Evolutionary conservation across 306 rosid species (phyloP), one percentile per base, ranked within the genome.

Genomic region (Lablab purpureus): DNA sequence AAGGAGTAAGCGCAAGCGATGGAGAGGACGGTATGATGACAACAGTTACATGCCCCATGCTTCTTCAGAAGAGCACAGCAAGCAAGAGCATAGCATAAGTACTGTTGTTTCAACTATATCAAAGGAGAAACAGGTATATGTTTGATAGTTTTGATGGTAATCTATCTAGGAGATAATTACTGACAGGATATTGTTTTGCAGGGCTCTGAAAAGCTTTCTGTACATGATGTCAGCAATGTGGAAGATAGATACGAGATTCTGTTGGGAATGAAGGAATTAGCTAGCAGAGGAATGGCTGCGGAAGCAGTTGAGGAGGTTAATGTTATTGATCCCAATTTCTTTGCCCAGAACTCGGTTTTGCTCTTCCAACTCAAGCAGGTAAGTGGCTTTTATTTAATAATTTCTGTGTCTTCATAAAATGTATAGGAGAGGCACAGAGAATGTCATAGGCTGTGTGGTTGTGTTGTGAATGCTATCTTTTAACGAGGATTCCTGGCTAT

Each of bases 331-430:
- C 90, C 93, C 11, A 87, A 87, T 45, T 90, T 93, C 88, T 96
- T 96, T 65, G 83, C 67, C 41, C 96, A 91, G 81, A 93, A 93
- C 80, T 86, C 93, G 59, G 86, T 83, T 83, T 84, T 96, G 72
- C 89, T 96, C 67, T 96, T 96, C 87, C 96, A 96, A 85, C 96
- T 96, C 67, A 93, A 93, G 89, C 99, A 96, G 93, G 97, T 90
- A 63, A 81, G 75, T 85, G 45, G 73, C 30, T 78, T 71, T 23
- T 79, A 75, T 73, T 49, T 81, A 46, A 9, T 74, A 41, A 67
- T 68, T 4, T 68, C 52, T 27, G 18, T 40, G 23, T 66, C 66
- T 36, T 49, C 19, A 41, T 36, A 36, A 69, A 23, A 13, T 72
- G 69, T 67, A 13, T 18, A 32, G 59, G 25, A 60, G 49, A 50